Evolutionary conservation across 805 yeast genomes (phyloP).

Genomic region (Wickerhamomyces queroliae): DNA sequence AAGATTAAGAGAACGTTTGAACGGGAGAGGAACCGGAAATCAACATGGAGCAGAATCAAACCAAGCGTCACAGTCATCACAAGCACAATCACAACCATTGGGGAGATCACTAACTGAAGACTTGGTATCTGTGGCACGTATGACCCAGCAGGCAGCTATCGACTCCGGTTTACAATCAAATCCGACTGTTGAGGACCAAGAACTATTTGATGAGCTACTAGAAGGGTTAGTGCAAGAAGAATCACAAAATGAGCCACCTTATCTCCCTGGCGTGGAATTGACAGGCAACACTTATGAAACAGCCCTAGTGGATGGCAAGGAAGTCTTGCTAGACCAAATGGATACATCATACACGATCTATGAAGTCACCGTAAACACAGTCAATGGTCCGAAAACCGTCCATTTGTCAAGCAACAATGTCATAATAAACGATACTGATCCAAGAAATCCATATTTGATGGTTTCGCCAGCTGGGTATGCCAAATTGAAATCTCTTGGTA

Average conservation of each 20-base stretch:
- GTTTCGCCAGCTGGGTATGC: conserved; percentile 22
- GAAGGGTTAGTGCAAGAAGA: too few relatives aligned
- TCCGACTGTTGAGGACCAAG: background rate
- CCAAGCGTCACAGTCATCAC: background rate
- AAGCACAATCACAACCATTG: background rate
- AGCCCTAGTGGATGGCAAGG: conserved; percentile 19
- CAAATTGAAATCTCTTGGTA: conserved; percentile 11
- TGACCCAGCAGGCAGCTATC: too few relatives aligned
- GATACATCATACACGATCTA: conserved; percentile 6
- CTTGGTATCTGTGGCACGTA: too few relatives aligned
- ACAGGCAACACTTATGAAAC: conserved; percentile 19
- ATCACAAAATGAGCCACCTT: background rate
- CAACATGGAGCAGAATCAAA: background rate
- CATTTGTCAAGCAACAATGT: conserved; percentile 20
- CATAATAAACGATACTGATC: conserved; percentile 19
- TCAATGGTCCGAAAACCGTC: conserved; percentile 10
- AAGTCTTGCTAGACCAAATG: conserved; percentile 15
- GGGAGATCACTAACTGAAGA: too few relatives aligned
- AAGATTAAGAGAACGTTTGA: conserved; percentile 17
- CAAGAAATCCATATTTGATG: conserved; percentile 21
- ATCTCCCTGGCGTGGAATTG: conserved; percentile 7
- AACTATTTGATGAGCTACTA: background rate
- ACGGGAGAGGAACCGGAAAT: conserved; percentile 1
- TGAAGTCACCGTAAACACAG: conserved; percentile 11
- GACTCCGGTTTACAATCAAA: too few relatives aligned